Evolutionary conservation across 257 asterid genomes (phyloP), one percentile per base, ranked within the genome.

Genomic region (Nemophila menziesii): DNA sequence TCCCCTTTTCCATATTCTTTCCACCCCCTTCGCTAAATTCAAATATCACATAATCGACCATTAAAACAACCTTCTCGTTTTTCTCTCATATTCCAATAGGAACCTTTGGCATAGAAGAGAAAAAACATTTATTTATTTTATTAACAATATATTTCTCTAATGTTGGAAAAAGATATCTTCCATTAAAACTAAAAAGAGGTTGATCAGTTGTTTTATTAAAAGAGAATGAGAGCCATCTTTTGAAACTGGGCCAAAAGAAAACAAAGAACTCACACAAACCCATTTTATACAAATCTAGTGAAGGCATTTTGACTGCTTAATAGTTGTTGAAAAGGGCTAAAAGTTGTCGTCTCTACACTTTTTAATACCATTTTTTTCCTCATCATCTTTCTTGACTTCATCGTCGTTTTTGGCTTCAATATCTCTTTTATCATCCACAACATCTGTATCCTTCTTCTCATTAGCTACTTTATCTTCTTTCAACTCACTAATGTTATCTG

Each of bases 1-100:
- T 85, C 96, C 18, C 96, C 96, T 63, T 85, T 85, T 18, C 96
- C 96, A 11, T 93, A 60, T 66, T 85, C 96, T 71, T 78, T 85
- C 94, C 96, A 85, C 61, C 34, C 38, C 86, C 94, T 46, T 71
- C 93, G 13, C 52, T 45, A 49, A 38, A 85, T 61, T 78, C 96
- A 46, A 62, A 85, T 16, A 85, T 76, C 20, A 59, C 58, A 16
- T 92, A 82, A 57, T 75, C 92, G 22, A 87, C 78, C 16, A 72
- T 61, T 64, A 82, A 75, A 45, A 79, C 71, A 8, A 77, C 60
- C 54, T 64, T 49, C 59, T 82, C 92, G 20, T 79, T 67, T 66
- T 79, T 92, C 64, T 82, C 94, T 29, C 94, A 86, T 0, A 87
- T 80, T 55, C 77, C 81, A 26, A 76, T 44, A 16, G 89, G 49